Base-by-base conservation (phyloP, 805 yeast genomes). In the Teunomyces pallodes region DNA sequence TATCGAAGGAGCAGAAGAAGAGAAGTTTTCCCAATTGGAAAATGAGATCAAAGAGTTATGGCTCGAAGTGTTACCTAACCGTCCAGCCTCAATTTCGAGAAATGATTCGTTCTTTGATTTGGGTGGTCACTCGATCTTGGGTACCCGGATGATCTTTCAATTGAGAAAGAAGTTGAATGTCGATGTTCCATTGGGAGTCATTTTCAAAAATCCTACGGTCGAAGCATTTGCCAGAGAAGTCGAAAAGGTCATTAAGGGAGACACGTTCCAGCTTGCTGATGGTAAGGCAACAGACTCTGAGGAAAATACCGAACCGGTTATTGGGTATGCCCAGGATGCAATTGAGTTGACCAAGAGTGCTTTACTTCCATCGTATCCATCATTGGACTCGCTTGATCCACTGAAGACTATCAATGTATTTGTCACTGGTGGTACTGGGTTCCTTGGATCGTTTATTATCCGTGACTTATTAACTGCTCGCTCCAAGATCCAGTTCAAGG, bases 111-210 rank as follows among this genome's bases (percentile, higher is more conserved):
- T 94, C 80, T 94, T 94, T 61, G 99, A 94, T 63, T 73, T 95
- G 46, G 99, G 99, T 50, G 99, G 99, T 2, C 99, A 94, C 68
- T 92, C 98, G 1, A 92, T 94, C 59, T 75, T 94, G 53, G 98
- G 98, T 6, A 95, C 99, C 0, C 82, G 95, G 64, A 90, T 94
- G 97, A 92, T 94, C 52, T 94, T 94, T 60, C 91, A 87, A 56
- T 79, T 94, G 57, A 81, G 97, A 65, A 86, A 87, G 71, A 79
- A 78, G 55, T 74, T 91, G 50, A 78, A 81, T 36, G 79, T 91
- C 36, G 96, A 90, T 51, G 74, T 94, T 46, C 97, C 99, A 20
- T 74, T 94, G 52, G 96, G 96, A 3, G 83, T 87, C 5, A 86
- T 95, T 52, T 95, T 91, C 79, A 87, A 87, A 64, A 80, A 82